A percentile compares a stretch with the other conserved stretches of the same genome.
phyloP scores from a whole-genome alignment of 1,139 yeast species.

The Yamadazyma sp. region DNA sequence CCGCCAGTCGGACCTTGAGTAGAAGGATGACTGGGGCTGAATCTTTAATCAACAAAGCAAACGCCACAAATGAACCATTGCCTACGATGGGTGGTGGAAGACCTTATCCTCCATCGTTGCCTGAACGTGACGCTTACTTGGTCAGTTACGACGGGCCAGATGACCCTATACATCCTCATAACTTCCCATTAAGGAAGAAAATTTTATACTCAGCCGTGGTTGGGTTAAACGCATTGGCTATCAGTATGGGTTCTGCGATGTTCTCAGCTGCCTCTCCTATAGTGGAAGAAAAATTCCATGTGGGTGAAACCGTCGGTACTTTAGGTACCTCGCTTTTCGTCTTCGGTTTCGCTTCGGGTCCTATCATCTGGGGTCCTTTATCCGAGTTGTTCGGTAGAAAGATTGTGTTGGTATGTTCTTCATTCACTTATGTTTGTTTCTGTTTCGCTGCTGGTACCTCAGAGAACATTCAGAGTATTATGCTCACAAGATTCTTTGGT shows the following conservation, averaged over 20 bases:
- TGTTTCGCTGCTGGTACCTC: slow-evolving; percentile 42
- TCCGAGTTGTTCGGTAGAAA: slow-evolving; percentile 43
- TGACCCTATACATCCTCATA: slow-evolving; percentile 51
- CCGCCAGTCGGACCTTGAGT: slow-evolving; percentile 25
- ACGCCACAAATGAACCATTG: slow-evolving; percentile 28
- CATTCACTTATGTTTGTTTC: slow-evolving; percentile 34
- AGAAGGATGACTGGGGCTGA: slow-evolving; percentile 36
- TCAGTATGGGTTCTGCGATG: slow-evolving; percentile 53
- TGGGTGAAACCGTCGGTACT: slow-evolving; percentile 35
- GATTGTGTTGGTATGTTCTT: slow-evolving; percentile 27
- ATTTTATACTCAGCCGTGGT: slow-evolving; percentile 24
- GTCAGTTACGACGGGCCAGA: slow-evolving; percentile 50
- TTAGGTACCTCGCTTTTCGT: slow-evolving; percentile 43
- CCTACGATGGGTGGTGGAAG: slow-evolving; percentile 43
- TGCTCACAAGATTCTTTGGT: slow-evolving; percentile 42
- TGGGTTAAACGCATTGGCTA: slow-evolving; percentile 34
- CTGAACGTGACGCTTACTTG: slow-evolving; percentile 33
- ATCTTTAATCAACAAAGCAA: slow-evolving; percentile 26
- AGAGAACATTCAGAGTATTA: slow-evolving; percentile 37
- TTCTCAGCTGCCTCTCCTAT: slow-evolving; percentile 30
- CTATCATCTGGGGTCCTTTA: slow-evolving; percentile 43
- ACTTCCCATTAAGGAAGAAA: slow-evolving; percentile 40
- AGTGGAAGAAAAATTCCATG: slow-evolving; percentile 27
- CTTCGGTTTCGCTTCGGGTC: slow-evolving; percentile 48
- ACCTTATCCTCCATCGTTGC: slow-evolving; percentile 36